Evolutionary conservation across 2,329 filamentous ascomycete genomes (phyloP), one percentile per base, ranked within the genome.

Genomic region (Fusarium acutatum): DNA sequence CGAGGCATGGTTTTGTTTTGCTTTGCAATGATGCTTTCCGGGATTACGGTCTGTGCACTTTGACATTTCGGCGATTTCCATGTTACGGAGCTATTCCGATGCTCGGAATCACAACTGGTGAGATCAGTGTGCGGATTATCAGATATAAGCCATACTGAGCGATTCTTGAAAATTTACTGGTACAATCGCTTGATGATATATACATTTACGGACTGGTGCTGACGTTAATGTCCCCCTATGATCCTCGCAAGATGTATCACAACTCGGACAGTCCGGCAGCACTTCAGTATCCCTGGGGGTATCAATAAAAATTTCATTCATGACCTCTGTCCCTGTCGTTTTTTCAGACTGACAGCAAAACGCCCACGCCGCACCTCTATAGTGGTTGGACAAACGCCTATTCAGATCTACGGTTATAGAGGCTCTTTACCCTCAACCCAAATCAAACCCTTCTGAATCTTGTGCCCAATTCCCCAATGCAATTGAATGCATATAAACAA

Each of bases 341-440:
- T 35, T 56, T 59, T 58, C 54, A 60, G 59, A 63, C 50, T 53
- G 72, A 74, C 72, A 74, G 68, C 64, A 65, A 71, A 77, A 76
- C 76, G 75, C 76, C 73, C 71, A 60, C 71, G 71, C 73, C 76
- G 71, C 75, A 78, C 72, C 73, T 78, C 74, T 74, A 52, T 52
- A 76, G 50, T 76, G 70, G 60, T 77, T 76, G 65, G 72, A 75
- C 64, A 77, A 78, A 78, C 76, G 77, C 76, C 76, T 75, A 70
- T 78, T 76, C 68, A 78, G 64, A 75, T 75, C 75, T 78, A 78
- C 66, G 59, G 67, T 63, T 69, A 64, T 74, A 35, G 67, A 78
- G 71, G 70, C 64, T 66, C 66, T 64, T 69, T 63, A 70, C 72
- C 75, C 73, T 74, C 64, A 61, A 61, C 38, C 64, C 56, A 60